Evolutionary conservation across 345 rosid species (phyloP).

Genomic region (Sonneratia caseolaris): DNA sequence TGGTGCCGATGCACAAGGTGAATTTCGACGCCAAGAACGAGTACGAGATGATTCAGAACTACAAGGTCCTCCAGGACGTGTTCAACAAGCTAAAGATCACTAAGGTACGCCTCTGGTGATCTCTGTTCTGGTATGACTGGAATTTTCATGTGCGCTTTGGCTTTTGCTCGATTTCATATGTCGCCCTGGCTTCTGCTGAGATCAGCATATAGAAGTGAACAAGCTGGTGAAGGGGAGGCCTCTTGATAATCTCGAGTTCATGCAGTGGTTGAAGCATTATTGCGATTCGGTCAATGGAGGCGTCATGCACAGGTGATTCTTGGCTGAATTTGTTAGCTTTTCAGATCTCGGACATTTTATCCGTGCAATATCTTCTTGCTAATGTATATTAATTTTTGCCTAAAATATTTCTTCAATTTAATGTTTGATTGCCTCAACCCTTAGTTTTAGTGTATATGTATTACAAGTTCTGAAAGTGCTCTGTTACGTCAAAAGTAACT

Average conservation of each 20-base stretch:
- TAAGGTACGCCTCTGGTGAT: constrained; percentile 38
- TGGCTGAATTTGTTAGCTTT: neutral
- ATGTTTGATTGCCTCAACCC: too few species aligned
- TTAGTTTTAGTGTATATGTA: too few species aligned
- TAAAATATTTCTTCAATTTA: neutral
- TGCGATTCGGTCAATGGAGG: constrained; percentile 80
- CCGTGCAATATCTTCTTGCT: neutral
- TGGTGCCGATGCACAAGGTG: constrained; percentile 97
- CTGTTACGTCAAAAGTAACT: too few species aligned
- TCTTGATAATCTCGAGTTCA: constrained; percentile 91
- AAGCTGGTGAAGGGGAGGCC: constrained; percentile 94
- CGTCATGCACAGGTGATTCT: constrained; percentile 34
- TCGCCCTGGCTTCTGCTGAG: neutral
- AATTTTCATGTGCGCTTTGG: neutral
- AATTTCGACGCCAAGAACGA: constrained; percentile 89
- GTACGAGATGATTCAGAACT: constrained; percentile 97
- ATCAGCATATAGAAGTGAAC: constrained; percentile 81
- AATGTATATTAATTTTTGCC: neutral
- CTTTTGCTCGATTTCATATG: neutral
- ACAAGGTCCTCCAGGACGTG: constrained; percentile 91
- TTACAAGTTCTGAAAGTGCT: too few species aligned
- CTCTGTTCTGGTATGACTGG: neutral
- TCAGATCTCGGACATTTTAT: neutral
- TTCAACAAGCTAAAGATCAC: constrained; percentile 92
- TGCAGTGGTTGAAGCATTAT: constrained; percentile 97